Base-by-base conservation (phyloP, 2,329 filamentous ascomycete genomes). In the Aspergillus neotritici region DNA sequence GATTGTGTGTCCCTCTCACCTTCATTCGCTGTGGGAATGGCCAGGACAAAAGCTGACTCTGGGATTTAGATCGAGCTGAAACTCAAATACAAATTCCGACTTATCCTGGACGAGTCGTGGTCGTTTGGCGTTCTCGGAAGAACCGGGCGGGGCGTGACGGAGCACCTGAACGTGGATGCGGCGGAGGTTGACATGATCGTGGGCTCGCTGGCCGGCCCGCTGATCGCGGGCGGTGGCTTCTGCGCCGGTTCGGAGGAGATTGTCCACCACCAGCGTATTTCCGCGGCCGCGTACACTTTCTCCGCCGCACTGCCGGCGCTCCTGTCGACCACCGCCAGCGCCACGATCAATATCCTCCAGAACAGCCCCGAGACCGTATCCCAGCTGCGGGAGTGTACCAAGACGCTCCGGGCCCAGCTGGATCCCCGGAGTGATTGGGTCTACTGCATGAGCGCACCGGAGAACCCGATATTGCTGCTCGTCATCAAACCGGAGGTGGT, bases 81-180 rank as follows among this genome's bases (percentile, higher is more conserved):
- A 70, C 82, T 90, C 55, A 87, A 86, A 65, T 96, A 97, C 78
- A 98, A 96, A 72, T 98, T 97, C 74, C 88, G 93, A 57, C 80
- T 98, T 44, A 94, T 97, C 53, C 82, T 98, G 31, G 93, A 98
- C 65, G 93, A 98, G 73, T 95, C 90, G 1, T 94, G 87, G 84
- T 96, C 90, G 1, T 98, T 97, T 63, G 94, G 91, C 47, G 86
- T 97, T 13, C 78, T 98, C 4, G 93, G 93, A 37, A 80, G 89
- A 49, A 95, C 88, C 17, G 94, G 93, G 14, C 84, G 89, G 40
- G 93, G 93, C 46, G 76, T 97, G 31, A 97, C 93, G 0, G 94
- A 98, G 71, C 87, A 91, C 5, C 93, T 97, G 62, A 95, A 97
- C 56, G 91, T 98, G 13, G 93, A 97, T 63, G 83, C 91, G 0